Percentiles rank a stretch among this genome's conserved stretches.
Conservation (phyloP, 768 basidiomycete species). For the Melanogaster broomeanus region DNA sequence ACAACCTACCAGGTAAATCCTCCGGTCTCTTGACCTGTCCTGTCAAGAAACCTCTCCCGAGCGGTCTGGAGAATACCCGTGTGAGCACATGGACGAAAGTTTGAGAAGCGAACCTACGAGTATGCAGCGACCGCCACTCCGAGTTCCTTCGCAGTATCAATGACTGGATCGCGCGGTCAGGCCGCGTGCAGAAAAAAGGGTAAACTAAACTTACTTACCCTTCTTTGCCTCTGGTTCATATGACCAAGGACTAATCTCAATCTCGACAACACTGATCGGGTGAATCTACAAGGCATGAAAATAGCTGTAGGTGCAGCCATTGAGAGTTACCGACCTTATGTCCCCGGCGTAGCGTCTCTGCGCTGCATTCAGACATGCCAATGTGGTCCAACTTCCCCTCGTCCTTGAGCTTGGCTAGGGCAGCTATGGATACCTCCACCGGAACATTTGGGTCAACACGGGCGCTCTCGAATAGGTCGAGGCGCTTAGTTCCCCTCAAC, state of each 20-base stretch:
- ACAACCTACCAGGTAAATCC: constrained; percentile 33
- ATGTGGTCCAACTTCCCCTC: constrained; percentile 49
- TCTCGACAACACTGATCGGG: constrained; percentile 61
- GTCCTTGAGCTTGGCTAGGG: constrained; percentile 42
- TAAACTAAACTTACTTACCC: constrained; percentile 28
- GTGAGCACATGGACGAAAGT: constrained; percentile 2
- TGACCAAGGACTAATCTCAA: constrained; percentile 66
- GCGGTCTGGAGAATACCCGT: constrained; percentile 39
- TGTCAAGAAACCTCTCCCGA: constrained; percentile 55
- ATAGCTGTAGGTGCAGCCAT: neutral
- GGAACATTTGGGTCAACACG: constrained; percentile 44
- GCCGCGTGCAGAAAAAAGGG: neutral
- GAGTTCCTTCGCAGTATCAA: constrained; percentile 55
- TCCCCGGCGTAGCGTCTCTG: constrained; percentile 46
- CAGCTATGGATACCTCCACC: constrained; percentile 47
- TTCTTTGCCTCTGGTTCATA: constrained; percentile 54
- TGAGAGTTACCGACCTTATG: constrained; percentile 13
- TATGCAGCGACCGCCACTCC: constrained; percentile 62
- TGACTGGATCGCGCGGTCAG: constrained; percentile 34
- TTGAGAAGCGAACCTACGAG: constrained; percentile 36
- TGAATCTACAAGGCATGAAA: constrained; percentile 38
- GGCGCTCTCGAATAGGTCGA: constrained; percentile 62
- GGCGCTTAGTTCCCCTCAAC: constrained; percentile 51
- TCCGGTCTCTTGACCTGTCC: constrained; percentile 45
- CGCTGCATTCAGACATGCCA: constrained; percentile 56